These are phyloP conservation scores for Gardenia jasminoides DNA, from an alignment of 257 asterid genomes.

Conservation along the genomic window DNA sequence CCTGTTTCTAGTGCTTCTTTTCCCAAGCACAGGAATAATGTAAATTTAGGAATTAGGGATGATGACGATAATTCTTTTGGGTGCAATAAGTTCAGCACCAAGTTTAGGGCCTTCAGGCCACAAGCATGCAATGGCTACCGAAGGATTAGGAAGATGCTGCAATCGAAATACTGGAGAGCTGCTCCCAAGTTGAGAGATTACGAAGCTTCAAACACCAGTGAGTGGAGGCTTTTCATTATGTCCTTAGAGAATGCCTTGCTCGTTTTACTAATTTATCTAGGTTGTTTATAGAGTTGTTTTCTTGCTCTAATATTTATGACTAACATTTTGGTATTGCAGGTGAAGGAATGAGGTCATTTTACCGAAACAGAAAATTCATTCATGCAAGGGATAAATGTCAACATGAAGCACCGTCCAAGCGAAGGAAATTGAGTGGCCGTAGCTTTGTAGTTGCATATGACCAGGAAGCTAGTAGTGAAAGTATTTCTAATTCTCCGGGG, in stretches of 20 bases:
- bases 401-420: slow-evolving; percentile 52
- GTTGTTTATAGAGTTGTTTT: slow-evolving; percentile 5
- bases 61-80: slow-evolving; percentile 90
- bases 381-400: slow-evolving; percentile 53
- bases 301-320: slow-evolving; percentile 2
- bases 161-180: slow-evolving; percentile 68
- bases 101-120: slow-evolving; percentile 58
- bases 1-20: slow-evolving; percentile 48
- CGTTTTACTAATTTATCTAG: not conserved
- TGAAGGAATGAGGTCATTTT: slow-evolving; percentile 59
- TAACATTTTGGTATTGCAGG: slow-evolving; percentile 35
- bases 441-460: slow-evolving; percentile 46
- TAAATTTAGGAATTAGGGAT: slow-evolving; percentile 92
- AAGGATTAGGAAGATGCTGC: slow-evolving; percentile 70
- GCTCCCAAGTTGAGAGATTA: slow-evolving; percentile 62
- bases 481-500: slow-evolving; percentile 55
- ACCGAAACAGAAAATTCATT: slow-evolving; percentile 57
- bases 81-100: slow-evolving; percentile 66
- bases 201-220: slow-evolving; percentile 56
- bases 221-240: slow-evolving; percentile 28
- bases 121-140: slow-evolving; percentile 53
- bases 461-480: slow-evolving; percentile 63
- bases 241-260: not conserved
- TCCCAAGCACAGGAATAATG: slow-evolving; percentile 65
- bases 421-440: slow-evolving; percentile 61